phyloP scores from a whole-genome alignment of 768 basidiomycete genomes.

The Paxillus ammoniavirescens region DNA sequence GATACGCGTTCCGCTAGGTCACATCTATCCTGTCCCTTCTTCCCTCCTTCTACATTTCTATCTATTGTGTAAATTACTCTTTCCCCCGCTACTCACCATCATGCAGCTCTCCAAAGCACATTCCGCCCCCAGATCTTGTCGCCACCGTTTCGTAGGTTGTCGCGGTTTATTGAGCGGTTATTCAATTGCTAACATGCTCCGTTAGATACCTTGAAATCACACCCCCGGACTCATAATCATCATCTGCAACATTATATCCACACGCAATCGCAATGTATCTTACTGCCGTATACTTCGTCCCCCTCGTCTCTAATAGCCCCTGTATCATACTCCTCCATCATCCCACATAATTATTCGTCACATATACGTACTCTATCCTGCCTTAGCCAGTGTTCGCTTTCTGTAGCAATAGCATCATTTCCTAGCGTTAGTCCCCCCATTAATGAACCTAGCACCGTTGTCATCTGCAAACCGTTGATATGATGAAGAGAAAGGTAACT shows the following conservation, averaged over 20 bases:
- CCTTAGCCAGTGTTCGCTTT: background rate
- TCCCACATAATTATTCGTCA: background rate
- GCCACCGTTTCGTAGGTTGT: background rate
- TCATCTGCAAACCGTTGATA: background rate
- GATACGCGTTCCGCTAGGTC: background rate
- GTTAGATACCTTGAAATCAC: constrained; percentile 3
- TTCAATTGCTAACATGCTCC: background rate
- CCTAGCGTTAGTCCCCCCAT: background rate
- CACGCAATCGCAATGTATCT: background rate
- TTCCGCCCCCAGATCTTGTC: background rate
- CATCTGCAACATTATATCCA: background rate
- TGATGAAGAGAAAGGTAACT: background rate
- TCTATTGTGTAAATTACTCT: background rate
- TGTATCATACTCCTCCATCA: background rate
- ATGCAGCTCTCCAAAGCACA: background rate
- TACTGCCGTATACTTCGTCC: background rate
- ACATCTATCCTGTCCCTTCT: background rate
- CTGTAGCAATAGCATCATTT: constrained; percentile 19
- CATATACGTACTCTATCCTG: constrained; percentile 1
- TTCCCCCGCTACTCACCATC: background rate
- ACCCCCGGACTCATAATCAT: background rate
- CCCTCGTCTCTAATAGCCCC: background rate
- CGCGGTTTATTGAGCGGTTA: background rate
- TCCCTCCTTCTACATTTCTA: background rate
- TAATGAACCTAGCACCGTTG: background rate